phyloP scores from a whole-genome alignment of 306 rosid species.

The Gleditsia sinensis region DNA sequence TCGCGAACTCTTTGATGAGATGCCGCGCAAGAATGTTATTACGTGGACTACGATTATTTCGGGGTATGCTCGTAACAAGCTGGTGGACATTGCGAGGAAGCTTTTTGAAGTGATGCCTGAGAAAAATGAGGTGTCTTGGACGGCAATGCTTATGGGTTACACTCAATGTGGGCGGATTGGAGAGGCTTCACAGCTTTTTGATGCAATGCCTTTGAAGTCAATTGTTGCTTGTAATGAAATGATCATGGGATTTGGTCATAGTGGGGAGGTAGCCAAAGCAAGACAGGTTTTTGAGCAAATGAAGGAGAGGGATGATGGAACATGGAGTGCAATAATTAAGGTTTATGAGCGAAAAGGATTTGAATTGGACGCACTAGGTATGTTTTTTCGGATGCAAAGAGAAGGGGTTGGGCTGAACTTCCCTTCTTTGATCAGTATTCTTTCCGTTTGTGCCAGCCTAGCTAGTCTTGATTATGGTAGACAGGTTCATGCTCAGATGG shows the following conservation, averaged over 20 bases:
- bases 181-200: constrained; percentile 59
- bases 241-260: constrained; percentile 45
- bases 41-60: constrained; percentile 66
- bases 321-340: constrained; percentile 63
- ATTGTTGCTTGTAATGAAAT: constrained; percentile 55
- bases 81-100: constrained; percentile 58
- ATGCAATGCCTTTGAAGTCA: constrained; percentile 48
- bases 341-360: constrained; percentile 54
- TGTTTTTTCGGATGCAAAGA: constrained; percentile 58
- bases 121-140: constrained; percentile 63
- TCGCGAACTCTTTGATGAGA: constrained; percentile 52
- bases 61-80: constrained; percentile 53
- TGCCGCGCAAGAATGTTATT: constrained; percentile 49
- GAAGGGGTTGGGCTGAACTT: constrained; percentile 51
- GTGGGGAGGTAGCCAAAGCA: constrained; percentile 47
- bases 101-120: constrained; percentile 63
- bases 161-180: constrained; percentile 49
- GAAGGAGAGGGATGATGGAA: constrained; percentile 55
- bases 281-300: constrained; percentile 46
- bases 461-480: constrained; percentile 61
- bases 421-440: constrained; percentile 53
- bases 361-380: constrained; percentile 51
- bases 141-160: constrained; percentile 60
- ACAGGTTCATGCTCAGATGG: constrained; percentile 54
- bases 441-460: constrained; percentile 53